phyloP scores from a whole-genome alignment of 352 stramenopile species.

The Globisporangium solare region DNA sequence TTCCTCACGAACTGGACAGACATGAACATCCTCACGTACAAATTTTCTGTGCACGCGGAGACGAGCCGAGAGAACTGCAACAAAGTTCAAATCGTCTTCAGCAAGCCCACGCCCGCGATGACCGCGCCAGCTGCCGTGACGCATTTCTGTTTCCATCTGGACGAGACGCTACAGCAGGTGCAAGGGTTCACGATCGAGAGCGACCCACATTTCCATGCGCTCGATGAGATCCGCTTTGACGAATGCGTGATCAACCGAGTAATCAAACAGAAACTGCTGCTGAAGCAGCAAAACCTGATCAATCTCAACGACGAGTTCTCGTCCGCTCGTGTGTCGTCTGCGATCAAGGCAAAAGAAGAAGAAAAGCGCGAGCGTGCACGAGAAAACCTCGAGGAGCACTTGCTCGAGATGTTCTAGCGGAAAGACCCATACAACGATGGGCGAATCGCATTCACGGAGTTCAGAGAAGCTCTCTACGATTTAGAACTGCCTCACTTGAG shows the following conservation, averaged over 20 bases:
- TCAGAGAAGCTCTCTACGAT: conserved; percentile 31
- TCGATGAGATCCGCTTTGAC: conserved; percentile 41
- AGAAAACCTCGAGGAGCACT: conserved; percentile 47
- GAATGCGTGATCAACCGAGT: conserved; percentile 51
- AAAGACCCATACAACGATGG: conserved; percentile 66
- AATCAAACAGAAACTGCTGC: conserved; percentile 48
- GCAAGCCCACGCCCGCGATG: conserved; percentile 38
- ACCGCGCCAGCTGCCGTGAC: conserved; percentile 43
- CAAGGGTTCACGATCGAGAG: conserved; percentile 56
- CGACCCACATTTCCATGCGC: conserved; percentile 53
- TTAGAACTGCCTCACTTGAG: conserved; percentile 29
- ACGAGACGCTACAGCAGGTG: conserved; percentile 32
- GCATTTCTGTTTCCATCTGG: conserved; percentile 55
- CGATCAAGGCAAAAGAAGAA: conserved; percentile 29
- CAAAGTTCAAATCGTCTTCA: conserved; percentile 57
- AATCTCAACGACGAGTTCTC: conserved; percentile 59
- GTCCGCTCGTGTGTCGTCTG: conserved; percentile 42
- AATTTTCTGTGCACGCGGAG: conserved; percentile 39
- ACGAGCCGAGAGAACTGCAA: conserved; percentile 26
- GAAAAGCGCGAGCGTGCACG: conserved; percentile 31
- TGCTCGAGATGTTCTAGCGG: conserved; percentile 58
- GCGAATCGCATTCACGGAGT: conserved; percentile 38
- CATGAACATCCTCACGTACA: conserved; percentile 45
- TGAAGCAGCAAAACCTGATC: conserved; percentile 36
- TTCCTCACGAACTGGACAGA: conserved; percentile 42